Conservation (phyloP, 345 rosid genomes). For the Raphanus raphanistrum region DNA sequence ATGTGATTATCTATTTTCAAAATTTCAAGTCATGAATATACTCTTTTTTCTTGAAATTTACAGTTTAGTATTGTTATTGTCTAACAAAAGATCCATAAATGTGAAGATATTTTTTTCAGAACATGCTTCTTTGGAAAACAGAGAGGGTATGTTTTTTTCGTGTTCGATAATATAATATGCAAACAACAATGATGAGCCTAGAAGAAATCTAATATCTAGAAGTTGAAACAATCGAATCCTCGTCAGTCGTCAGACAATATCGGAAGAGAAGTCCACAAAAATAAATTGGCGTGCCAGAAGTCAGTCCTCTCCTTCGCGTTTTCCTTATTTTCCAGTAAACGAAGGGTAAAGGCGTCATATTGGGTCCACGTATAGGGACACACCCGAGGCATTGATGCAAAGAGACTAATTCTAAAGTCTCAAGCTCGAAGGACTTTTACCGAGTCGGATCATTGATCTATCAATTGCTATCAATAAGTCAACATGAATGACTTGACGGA, state of each 20-base stretch:
- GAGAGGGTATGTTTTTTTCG: not conserved
- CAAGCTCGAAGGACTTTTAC: slow-evolving; percentile 39
- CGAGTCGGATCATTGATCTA: slow-evolving; percentile 37
- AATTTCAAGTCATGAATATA: no score
- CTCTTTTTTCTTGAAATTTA: no score
- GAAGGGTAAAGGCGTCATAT: not conserved
- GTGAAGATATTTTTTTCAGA: not conserved
- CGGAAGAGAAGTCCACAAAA: not conserved
- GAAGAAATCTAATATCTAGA: not conserved
- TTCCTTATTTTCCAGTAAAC: not conserved
- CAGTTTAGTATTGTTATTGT: not conserved
- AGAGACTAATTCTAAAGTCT: slow-evolving; percentile 33
- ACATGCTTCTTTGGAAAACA: not conserved
- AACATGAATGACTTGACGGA: not conserved
- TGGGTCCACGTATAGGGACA: slow-evolving; percentile 9
- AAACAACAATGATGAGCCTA: not conserved
- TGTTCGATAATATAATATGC: not conserved
- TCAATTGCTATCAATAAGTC: not conserved
- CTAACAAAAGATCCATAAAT: not conserved
- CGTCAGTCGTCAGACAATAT: not conserved
- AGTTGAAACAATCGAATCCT: not conserved
- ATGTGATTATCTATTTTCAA: no score
- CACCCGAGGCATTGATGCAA: not conserved
- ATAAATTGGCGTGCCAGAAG: not conserved
- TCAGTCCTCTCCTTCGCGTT: not conserved